These are phyloP conservation scores for Pholiota microspora DNA, from an alignment of 768 basidiomycete species.

Conservation along the genomic window DNA sequence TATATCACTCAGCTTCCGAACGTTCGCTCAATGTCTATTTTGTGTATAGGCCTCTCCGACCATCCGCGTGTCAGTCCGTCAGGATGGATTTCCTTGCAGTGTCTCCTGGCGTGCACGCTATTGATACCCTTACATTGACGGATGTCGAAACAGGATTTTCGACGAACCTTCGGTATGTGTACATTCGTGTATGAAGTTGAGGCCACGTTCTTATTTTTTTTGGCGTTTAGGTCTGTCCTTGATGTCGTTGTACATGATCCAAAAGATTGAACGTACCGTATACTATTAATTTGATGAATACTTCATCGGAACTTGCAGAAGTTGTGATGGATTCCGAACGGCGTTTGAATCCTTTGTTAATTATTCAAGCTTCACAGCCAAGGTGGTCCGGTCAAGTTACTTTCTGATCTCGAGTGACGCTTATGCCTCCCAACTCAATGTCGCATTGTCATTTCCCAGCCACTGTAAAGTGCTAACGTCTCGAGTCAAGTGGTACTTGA, in stretches of 20 bases:
- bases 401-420: no score
- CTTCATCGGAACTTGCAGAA: no score
- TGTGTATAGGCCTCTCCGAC: constrained; percentile 72
- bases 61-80: constrained; percentile 82
- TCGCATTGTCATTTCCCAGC: no score
- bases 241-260: constrained; percentile 73
- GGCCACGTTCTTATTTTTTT: neutral
- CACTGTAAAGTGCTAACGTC: no score
- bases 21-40: neutral
- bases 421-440: no score
- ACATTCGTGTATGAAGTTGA: neutral
- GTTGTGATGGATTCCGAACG: no score
- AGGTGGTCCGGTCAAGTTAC: no score
- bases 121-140: constrained; percentile 69
- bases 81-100: constrained; percentile 84
- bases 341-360: no score
- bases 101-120: constrained; percentile 73
- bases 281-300: neutral
- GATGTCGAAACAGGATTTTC: constrained; percentile 73
- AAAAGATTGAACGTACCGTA: constrained; percentile 19
- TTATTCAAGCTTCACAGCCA: no score
- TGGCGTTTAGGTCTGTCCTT: constrained; percentile 58
- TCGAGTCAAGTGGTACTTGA: no score
- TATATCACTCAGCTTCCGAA: no score
- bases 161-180: constrained; percentile 67